Base-by-base conservation (phyloP, 2,329 filamentous ascomycete genomes). In the Xylaria sp. region DNA sequence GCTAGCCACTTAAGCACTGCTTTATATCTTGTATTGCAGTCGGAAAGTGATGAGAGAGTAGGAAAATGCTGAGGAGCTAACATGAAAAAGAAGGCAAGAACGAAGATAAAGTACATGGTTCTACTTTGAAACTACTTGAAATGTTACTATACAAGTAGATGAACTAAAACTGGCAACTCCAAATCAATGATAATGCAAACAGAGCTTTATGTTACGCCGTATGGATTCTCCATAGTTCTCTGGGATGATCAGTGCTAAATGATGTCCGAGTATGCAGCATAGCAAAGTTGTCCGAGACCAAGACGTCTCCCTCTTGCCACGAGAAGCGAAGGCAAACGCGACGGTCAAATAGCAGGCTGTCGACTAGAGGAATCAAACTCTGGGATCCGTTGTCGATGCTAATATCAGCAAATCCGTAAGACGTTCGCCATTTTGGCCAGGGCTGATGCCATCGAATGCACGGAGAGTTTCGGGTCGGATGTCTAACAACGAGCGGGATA, bases 371-470 rank as follows among this genome's bases (percentile, higher is more conserved):
- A 14, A 64, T 59, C 8, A 70, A 34, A 24, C 57, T 56, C 21
- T 70, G 65, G 2, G 68, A 65, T 6, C 68, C 68, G 21, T 70
- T 70, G 3, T 61, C 51, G 17, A 70, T 70, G 14, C 60, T 68
- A 24, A 68, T 62, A 30, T 65, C 53, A 1, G 50, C 57, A 8
- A 39, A 54, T 8, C 39, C 51, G 14, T 27, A 63, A 12, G 64
- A 1, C 5, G 34, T 67, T 53, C 47, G 55, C 55, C 59, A 61
- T 34, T 36, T 56, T 36, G 50, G 56, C 64, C 68, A 69, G 11
- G 64, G 56, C 24, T 58, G 65, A 24, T 68, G 64, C 68, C 68
- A 70, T 14, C 61, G 56, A 36, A 70, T 51, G 17, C 68, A 70
- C 12, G 65, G 65, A 4, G 65, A 58, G 24, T 65, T 62, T 48